phyloP scores from a whole-genome alignment of 2,329 filamentous ascomycete genomes.

The Scopulariopsis brevicaulis region DNA sequence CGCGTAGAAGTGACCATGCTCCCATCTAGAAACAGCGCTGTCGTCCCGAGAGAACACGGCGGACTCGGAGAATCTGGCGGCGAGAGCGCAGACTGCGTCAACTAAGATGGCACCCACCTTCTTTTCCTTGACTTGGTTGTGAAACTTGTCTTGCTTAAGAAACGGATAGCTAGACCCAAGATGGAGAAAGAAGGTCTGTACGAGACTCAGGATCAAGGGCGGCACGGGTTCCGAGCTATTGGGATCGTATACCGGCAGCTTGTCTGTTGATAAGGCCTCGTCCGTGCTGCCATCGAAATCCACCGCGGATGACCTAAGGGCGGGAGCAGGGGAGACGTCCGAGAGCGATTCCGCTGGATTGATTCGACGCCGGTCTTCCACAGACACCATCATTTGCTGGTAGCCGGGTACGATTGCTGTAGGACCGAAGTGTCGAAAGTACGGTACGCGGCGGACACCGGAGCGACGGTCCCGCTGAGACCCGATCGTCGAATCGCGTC shows the following conservation, averaged over 20 bases:
- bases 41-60: conserved; percentile 38
- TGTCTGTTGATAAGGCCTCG: conserved; percentile 31
- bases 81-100: conserved; percentile 73
- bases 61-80: conserved; percentile 66
- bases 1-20: conserved; percentile 68
- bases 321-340: conserved; percentile 34
- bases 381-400: conserved; percentile 81
- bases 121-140: conserved; percentile 69
- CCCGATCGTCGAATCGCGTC: background rate
- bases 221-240: conserved; percentile 61
- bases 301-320: conserved; percentile 10
- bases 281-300: conserved; percentile 13
- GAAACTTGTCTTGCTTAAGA: conserved; percentile 59
- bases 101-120: conserved; percentile 74
- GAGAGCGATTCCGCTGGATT: conserved; percentile 42
- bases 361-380: conserved; percentile 54
- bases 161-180: conserved; percentile 83
- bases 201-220: conserved; percentile 63
- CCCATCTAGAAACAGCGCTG: conserved; percentile 41
- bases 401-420: conserved; percentile 87
- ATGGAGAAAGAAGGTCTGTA: conserved; percentile 71
- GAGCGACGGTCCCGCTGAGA: background rate
- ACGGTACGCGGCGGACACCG: conserved; percentile 57
- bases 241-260: conserved; percentile 65
- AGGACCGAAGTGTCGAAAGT: conserved; percentile 83